phyloP scores from a whole-genome alignment of 2,329 filamentous ascomycete genomes.

The Teratosphaeria pseudoeucalypti region DNA sequence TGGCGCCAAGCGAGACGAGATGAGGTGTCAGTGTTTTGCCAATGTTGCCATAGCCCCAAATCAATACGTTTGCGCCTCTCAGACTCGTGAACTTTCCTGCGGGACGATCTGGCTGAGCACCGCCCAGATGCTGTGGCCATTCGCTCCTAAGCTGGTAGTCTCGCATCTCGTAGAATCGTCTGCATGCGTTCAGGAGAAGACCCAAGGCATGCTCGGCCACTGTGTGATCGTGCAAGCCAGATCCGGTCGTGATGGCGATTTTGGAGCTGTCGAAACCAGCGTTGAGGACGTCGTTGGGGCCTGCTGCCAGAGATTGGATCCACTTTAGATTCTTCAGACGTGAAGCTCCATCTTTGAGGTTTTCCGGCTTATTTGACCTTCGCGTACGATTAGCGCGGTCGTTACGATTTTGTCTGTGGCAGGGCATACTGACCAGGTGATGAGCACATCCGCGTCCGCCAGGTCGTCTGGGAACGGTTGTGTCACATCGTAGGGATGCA shows the following conservation, averaged over 20 bases:
- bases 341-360: constrained; percentile 48
- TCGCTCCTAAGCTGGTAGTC: constrained; percentile 47
- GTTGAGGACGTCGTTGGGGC: constrained; percentile 53
- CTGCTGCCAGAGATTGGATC: constrained; percentile 58
- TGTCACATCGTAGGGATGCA: constrained; percentile 53
- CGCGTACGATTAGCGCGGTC: background rate
- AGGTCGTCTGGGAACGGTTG: constrained; percentile 46
- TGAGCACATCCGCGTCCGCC: constrained; percentile 49
- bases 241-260: constrained; percentile 50
- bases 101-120: constrained; percentile 49
- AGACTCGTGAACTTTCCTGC: constrained; percentile 49
- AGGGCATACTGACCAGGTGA: constrained; percentile 41
- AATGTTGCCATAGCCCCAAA: constrained; percentile 60
- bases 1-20: constrained; percentile 45
- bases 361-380: constrained; percentile 42
- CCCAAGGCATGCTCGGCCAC: constrained; percentile 56
- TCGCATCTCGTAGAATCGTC: constrained; percentile 53
- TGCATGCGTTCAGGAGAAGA: constrained; percentile 45
- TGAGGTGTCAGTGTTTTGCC: constrained; percentile 50
- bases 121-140: constrained; percentile 54
- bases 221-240: constrained; percentile 53
- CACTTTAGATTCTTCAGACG: constrained; percentile 49
- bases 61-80: constrained; percentile 46
- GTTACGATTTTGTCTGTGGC: background rate
- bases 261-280: constrained; percentile 47